Percentiles rank a stretch among this genome's conserved stretches.
Conservation (phyloP, 352 stramenopile species). For the Phytophthora sp. region DNA sequence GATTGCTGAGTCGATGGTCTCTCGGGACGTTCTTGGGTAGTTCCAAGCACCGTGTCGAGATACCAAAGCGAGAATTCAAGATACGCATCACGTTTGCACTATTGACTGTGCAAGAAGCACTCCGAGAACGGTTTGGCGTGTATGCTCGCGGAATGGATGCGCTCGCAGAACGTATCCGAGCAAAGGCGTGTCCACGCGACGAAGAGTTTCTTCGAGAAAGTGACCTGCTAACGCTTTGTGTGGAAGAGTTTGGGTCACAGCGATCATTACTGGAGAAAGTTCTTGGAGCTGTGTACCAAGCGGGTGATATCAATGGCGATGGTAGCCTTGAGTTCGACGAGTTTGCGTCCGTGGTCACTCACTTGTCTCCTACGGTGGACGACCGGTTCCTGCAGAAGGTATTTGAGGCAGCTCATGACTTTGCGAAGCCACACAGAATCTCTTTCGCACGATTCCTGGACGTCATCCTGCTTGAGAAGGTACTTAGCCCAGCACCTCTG, state of each 20-base stretch:
- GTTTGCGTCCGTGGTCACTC: slow-evolving; percentile 66
- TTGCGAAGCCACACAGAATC: slow-evolving; percentile 60
- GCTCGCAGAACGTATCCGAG: slow-evolving; percentile 49
- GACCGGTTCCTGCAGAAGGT: slow-evolving; percentile 66
- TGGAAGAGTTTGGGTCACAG: slow-evolving; percentile 66
- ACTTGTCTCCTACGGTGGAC: slow-evolving; percentile 58
- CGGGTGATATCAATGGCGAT: slow-evolving; percentile 72
- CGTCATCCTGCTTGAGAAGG: slow-evolving; percentile 57
- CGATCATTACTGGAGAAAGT: slow-evolving; percentile 68
- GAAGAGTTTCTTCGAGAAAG: slow-evolving; percentile 71
- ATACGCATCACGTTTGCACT: slow-evolving; percentile 58
- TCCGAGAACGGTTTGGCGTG: slow-evolving; percentile 66
- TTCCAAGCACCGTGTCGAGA: slow-evolving; percentile 61
- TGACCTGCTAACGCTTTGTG: slow-evolving; percentile 60
- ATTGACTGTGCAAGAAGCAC: slow-evolving; percentile 57
- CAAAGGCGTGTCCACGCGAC: slow-evolving; percentile 42
- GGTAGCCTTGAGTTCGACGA: slow-evolving; percentile 77
- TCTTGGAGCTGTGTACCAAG: slow-evolving; percentile 70
- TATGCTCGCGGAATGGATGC: slow-evolving; percentile 65
- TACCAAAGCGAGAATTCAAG: slow-evolving; percentile 65
- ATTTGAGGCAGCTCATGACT: slow-evolving; percentile 68
- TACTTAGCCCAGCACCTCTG: slow-evolving; percentile 44
- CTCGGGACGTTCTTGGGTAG: slow-evolving; percentile 57
- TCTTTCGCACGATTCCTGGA: slow-evolving; percentile 70
- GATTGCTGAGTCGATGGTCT: slow-evolving; percentile 69